Evolutionary conservation across 257 asterid species (phyloP).

Genomic region (Eucommia ulmoides): DNA sequence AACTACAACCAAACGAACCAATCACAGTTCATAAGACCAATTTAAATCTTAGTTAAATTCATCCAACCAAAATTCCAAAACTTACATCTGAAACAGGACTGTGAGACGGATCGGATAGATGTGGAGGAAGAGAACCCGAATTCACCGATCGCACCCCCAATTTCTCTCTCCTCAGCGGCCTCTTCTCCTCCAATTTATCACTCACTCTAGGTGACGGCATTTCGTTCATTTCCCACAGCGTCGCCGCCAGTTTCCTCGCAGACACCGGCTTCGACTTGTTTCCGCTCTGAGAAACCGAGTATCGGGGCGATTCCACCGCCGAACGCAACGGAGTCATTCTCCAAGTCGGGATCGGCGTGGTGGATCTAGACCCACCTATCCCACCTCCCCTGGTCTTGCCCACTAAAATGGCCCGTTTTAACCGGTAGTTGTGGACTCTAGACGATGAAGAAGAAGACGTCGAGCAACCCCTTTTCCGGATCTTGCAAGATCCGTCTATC

Average conservation of each 20-base stretch:
- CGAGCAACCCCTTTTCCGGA: constrained; percentile 1
- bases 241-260: neutral
- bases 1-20: too few species aligned
- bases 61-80: too few species aligned
- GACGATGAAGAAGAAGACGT: neutral
- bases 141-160: neutral
- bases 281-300: too few species aligned
- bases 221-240: neutral
- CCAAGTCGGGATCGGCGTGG: neutral
- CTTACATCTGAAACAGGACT: neutral
- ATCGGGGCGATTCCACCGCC: neutral
- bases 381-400: neutral
- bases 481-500: neutral
- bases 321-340: neutral
- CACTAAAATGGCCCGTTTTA: neutral
- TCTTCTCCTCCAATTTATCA: neutral
- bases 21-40: too few species aligned
- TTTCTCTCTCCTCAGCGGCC: neutral
- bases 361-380: neutral
- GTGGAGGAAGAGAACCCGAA: neutral
- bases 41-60: too few species aligned
- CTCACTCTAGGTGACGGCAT: neutral
- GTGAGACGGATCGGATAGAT: neutral
- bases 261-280: neutral
- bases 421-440: neutral